Evolutionary conservation across 768 basidiomycete genomes (phyloP).

Genomic region (Neoboletus magnificus): DNA sequence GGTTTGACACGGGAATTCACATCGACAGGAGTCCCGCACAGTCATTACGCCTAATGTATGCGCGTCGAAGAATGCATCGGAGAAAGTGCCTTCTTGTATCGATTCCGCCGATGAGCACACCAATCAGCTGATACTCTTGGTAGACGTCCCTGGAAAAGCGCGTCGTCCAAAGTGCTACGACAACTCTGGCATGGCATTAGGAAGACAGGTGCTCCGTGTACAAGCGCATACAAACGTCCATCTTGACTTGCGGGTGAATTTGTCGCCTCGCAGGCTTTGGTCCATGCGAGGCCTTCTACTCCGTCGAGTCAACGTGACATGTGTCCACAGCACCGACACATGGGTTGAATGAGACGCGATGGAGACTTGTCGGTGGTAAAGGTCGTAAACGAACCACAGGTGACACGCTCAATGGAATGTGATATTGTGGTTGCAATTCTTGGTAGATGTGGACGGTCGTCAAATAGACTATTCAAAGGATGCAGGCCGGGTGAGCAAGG

Average conservation of each 20-base stretch:
- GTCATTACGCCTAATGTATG: not conserved
- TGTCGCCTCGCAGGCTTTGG: not conserved
- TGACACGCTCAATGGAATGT: too few species aligned
- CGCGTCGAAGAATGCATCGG: not conserved
- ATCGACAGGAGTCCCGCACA: not conserved
- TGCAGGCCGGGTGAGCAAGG: too few species aligned
- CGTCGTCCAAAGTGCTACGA: not conserved
- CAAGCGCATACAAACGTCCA: not conserved
- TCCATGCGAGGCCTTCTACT: not conserved
- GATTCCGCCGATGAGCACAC: not conserved
- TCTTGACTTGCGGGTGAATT: not conserved
- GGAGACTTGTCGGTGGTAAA: too few species aligned
- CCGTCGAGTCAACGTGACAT: not conserved
- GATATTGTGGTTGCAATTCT: too few species aligned
- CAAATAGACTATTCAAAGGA: too few species aligned
- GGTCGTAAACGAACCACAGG: too few species aligned
- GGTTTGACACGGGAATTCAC: not conserved
- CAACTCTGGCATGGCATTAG: not conserved
- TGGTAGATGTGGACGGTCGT: too few species aligned
- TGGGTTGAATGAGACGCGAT: not conserved
- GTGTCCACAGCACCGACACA: not conserved
- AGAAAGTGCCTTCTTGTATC: not conserved
- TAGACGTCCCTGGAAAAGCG: not conserved
- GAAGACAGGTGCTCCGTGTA: not conserved
- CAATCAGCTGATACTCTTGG: not conserved